phyloP scores from a whole-genome alignment of 495 filamentous ascomycete genomes.

The Aspergillus egyptiacus region DNA sequence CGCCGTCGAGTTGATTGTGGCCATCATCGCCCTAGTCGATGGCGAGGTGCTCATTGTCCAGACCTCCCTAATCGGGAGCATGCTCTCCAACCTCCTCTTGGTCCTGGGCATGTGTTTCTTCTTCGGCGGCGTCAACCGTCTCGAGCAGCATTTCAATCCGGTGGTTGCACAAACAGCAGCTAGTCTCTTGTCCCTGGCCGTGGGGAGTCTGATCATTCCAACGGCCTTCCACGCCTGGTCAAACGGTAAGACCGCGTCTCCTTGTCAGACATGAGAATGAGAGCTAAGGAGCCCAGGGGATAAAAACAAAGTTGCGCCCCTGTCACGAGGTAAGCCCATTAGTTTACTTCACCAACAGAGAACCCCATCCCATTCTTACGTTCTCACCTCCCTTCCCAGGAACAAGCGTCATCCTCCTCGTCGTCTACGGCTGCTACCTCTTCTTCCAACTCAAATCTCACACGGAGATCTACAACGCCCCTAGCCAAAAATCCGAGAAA shows the following conservation, averaged over 20 bases:
- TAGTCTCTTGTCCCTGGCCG: constrained; percentile 71
- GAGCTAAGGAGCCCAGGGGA: constrained; percentile 20
- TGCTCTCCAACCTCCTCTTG: constrained; percentile 84
- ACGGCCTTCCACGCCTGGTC: constrained; percentile 71
- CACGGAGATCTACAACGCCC: constrained; percentile 62
- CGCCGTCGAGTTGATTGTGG: constrained; percentile 87
- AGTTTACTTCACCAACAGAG: no score
- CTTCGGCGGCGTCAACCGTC: constrained; percentile 71
- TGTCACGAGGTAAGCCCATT: constrained; percentile 38
- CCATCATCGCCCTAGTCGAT: constrained; percentile 71
- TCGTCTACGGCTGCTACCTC: constrained; percentile 72
- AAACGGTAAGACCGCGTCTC: constrained; percentile 20
- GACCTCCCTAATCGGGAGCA: constrained; percentile 85
- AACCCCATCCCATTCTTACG: no score
- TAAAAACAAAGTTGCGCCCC: constrained; percentile 21
- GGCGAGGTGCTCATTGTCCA: constrained; percentile 80
- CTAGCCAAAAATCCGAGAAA: constrained; percentile 62
- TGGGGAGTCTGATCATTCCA: constrained; percentile 78
- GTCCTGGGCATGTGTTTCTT: constrained; percentile 95
- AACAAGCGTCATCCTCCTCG: constrained; percentile 65
- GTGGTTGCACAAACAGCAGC: constrained; percentile 91
- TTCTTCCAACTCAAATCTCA: constrained; percentile 82
- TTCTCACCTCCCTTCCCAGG: constrained; percentile 30
- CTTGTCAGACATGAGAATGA: no score
- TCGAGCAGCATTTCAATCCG: constrained; percentile 86